Evolutionary conservation across 192 early-diverging fungal genomes (phyloP).

Genomic region (Mortierella antarctica): DNA sequence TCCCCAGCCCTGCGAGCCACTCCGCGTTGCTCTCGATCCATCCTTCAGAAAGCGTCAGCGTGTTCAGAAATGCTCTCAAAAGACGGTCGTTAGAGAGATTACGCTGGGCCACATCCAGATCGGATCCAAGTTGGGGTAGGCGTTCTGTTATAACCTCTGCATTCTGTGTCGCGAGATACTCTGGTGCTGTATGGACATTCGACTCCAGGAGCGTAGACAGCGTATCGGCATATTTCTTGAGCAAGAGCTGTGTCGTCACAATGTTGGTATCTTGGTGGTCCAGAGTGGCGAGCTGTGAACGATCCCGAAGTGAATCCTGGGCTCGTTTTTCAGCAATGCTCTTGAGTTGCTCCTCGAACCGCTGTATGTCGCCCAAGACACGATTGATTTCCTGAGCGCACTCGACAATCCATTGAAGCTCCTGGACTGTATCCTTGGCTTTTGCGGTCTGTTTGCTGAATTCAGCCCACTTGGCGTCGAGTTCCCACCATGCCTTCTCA

Average conservation of each 20-base stretch:
- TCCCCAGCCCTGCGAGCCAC: constrained; percentile 19
- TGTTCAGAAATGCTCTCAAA: constrained; percentile 18
- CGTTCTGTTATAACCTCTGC: not conserved
- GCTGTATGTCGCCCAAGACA: constrained; percentile 31
- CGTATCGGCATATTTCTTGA: constrained; percentile 17
- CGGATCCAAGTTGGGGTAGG: constrained; percentile 12
- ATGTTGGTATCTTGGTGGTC: constrained; percentile 40
- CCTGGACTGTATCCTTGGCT: constrained; percentile 31
- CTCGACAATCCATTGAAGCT: constrained; percentile 45
- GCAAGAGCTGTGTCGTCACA: constrained; percentile 13
- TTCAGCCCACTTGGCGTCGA: constrained; percentile 21
- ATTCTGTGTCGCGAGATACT: constrained; percentile 19
- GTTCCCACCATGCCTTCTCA: constrained; percentile 26
- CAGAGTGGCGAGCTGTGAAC: constrained; percentile 16
- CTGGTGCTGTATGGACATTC: constrained; percentile 14
- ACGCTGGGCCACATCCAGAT: constrained; percentile 11
- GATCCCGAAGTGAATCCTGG: constrained; percentile 27
- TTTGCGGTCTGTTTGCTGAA: constrained; percentile 12
- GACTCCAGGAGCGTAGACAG: constrained; percentile 28
- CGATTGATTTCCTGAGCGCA: constrained; percentile 42
- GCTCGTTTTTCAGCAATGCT: constrained; percentile 27
- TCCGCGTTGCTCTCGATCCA: constrained; percentile 29
- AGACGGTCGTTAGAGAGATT: constrained; percentile 37
- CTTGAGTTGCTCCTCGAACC: constrained; percentile 36
- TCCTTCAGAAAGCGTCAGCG: constrained; percentile 7